Base-by-base conservation (phyloP, 495 filamentous ascomycete species). In the Penicillium soppii region DNA sequence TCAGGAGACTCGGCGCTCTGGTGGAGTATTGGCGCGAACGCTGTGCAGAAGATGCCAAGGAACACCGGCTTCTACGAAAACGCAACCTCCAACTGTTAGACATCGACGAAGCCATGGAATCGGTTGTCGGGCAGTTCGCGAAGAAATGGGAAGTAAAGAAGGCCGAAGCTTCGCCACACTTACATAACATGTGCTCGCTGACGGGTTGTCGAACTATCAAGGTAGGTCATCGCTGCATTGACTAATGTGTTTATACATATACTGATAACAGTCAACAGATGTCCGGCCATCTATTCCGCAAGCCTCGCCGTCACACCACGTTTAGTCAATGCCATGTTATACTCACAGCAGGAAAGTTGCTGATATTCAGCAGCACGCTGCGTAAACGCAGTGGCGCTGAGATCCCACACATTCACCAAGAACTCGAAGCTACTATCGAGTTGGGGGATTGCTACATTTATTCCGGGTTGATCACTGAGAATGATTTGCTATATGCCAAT, bases 371-470 rank as follows among this genome's bases (percentile, higher is more conserved):
- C 40, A 79, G 77, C 57, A 79, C 79, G 2, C 65, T 86, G 17
- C 78, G 86, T 20, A 71, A 65, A n/a, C 54, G 66, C 5, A 81
- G 77, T 6, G 87, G 87, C 15, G 71, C 75, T 32, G 73, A 81
- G 53, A 62, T 87, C 1, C 72, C 77, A 19, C 79, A 85, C 53
- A 80, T 85, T 38, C 85, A 89, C 54, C 80, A 87, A 38, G 80
- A 83, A 54, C 75, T 79, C 7, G 75, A 85, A 46, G 63, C 76
- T 8, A 71, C 74, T 1, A 72, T 89, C 39, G 78, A 85, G 42
- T 76, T 90, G 2, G 74, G 72, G 20, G 82, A 87, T 47, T 89
- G 85, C 65, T 90, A 89, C 59, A 76, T 90, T 47, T 90, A 90
- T 64, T 83, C 79, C 10, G 87, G 87, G 1, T 67, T 89, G 1